Evolutionary conservation across 192 early-diverging fungal species (phyloP), one percentile per base, ranked within the genome.

Genomic region (Coemansia sp.): DNA sequence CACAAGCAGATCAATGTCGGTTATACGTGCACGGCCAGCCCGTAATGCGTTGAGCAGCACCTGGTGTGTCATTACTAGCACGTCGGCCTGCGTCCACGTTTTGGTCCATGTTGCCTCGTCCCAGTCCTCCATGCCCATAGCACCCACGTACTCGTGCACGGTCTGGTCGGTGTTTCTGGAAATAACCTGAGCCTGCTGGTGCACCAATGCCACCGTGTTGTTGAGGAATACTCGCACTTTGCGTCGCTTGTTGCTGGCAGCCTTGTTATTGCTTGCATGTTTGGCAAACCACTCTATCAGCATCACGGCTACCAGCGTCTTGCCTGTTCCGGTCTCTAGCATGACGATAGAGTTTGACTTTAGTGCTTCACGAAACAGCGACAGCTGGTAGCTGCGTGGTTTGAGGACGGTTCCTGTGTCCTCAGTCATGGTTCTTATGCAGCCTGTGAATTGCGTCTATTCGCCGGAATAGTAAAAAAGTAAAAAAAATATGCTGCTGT

Each of bases 321-420:
- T 96, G 15, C 96, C 96, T 11, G 86, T 87, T 8, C 96, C 96
- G 0, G 96, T 98, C 64, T 93, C 89, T 52, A 98, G 72, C 6
- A 98, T 88, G 0, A 89, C 88, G 44, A 98, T 90, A 28, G 91
- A 81, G 71, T 98, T 98, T 2, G 73, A 67, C 6, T 60, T 53
- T 42, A 79, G 58, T 0, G 95, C 92, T 42, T 80, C 77, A 39
- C 77, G 53, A 53, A 83, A 88, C 26, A 97, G 69, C 20, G 89
- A 85, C 23, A 83, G 47, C 67, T 97, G 95, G 62, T 97, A 97
- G 20, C 83, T 83, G 20, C 90, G 81, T 0, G 92, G 84, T 46
- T 14, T 49, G 23, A 61, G 45, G 32, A 6, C 32, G 2, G 32
- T 6, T 7, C 32, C 32, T 10, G 32, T 34, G 32, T 34, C 32